These are phyloP conservation scores for Wickerhamomyces chaumierensis DNA, from an alignment of 805 yeast genomes.

Conservation along the genomic window DNA sequence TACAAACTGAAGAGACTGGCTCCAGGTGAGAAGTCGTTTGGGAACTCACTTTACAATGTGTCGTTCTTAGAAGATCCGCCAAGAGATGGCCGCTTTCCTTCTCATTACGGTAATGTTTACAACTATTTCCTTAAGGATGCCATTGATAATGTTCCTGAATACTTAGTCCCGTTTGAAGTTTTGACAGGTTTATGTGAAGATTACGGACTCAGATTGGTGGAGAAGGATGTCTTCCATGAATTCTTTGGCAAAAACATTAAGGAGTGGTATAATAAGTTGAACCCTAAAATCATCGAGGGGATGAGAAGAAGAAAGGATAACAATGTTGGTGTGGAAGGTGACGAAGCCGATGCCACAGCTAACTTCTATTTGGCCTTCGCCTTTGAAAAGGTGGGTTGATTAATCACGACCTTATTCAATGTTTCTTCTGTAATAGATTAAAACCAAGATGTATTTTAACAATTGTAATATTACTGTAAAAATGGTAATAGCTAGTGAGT, in stretches of 20 bases:
- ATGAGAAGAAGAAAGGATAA: conserved; percentile 65
- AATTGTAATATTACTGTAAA: too few species aligned
- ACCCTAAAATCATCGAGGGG: conserved; percentile 54
- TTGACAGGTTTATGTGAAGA: conserved; percentile 78
- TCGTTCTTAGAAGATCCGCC: conserved; percentile 74
- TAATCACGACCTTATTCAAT: too few species aligned
- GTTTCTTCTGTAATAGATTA: too few species aligned
- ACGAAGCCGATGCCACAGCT: conserved; percentile 79
- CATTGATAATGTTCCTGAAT: conserved; percentile 92
- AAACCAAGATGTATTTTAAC: too few species aligned
- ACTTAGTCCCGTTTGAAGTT: conserved; percentile 88
- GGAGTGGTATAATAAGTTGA: conserved; percentile 42
- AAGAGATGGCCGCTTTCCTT: conserved; percentile 57
- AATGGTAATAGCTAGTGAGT: too few species aligned
- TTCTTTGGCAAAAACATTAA: conserved; percentile 76
- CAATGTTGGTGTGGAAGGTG: conserved; percentile 76
- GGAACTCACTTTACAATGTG: conserved; percentile 75
- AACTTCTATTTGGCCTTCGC: conserved; percentile 70
- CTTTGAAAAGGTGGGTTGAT: conserved; percentile 30
- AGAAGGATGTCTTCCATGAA: conserved; percentile 68
- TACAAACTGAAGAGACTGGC: conserved; percentile 46
- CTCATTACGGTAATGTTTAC: conserved; percentile 78
- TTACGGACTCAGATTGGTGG: conserved; percentile 60
- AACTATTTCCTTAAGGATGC: conserved; percentile 82
- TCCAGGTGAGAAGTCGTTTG: conserved; percentile 57